A percentile compares a stretch with the other conserved stretches of the same genome.
phyloP scores from a whole-genome alignment of 2,329 filamentous ascomycete species.

The Mycocentrospora acerina region DNA sequence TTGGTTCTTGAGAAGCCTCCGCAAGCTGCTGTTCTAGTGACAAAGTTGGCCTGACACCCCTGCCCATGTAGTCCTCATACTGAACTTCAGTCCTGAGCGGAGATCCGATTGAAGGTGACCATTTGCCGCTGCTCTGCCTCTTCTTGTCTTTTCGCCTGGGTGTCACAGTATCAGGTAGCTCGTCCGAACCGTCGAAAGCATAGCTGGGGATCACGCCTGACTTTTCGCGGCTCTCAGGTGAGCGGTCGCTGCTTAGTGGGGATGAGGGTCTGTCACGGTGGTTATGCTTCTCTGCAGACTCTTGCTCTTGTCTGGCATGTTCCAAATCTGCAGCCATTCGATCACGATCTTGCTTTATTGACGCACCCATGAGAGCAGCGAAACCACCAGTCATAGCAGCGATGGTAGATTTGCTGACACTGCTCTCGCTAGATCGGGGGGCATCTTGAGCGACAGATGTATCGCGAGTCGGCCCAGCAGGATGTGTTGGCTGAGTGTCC shows the following conservation, averaged over 20 bases:
- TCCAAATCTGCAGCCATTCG: slow-evolving; percentile 31
- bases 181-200: slow-evolving; percentile 38
- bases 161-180: slow-evolving; percentile 39
- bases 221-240: slow-evolving; percentile 15
- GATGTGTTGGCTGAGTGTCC: slow-evolving; percentile 13
- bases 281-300: slow-evolving; percentile 21
- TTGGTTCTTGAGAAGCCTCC: slow-evolving; percentile 19
- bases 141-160: slow-evolving; percentile 53
- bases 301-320: slow-evolving; percentile 26
- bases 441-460: slow-evolving; percentile 1
- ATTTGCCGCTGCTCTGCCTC: slow-evolving; percentile 44
- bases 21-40: slow-evolving; percentile 15
- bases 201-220: slow-evolving; percentile 32
- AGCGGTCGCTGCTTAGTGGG: slow-evolving; percentile 19
- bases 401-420: slow-evolving; percentile 17
- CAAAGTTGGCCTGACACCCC: slow-evolving; percentile 3
- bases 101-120: slow-evolving; percentile 46
- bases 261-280: slow-evolving; percentile 13
- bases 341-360: slow-evolving; percentile 39
- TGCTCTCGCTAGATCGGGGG: slow-evolving; percentile 12
- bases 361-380: slow-evolving; percentile 32
- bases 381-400: slow-evolving; percentile 36
- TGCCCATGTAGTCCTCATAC: slow-evolving; percentile 46
- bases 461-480: slow-evolving; percentile 1
- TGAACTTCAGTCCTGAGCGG: slow-evolving; percentile 49